phyloP scores from a whole-genome alignment of 495 filamentous ascomycete species.

The Talaromyces proteolyticus region DNA sequence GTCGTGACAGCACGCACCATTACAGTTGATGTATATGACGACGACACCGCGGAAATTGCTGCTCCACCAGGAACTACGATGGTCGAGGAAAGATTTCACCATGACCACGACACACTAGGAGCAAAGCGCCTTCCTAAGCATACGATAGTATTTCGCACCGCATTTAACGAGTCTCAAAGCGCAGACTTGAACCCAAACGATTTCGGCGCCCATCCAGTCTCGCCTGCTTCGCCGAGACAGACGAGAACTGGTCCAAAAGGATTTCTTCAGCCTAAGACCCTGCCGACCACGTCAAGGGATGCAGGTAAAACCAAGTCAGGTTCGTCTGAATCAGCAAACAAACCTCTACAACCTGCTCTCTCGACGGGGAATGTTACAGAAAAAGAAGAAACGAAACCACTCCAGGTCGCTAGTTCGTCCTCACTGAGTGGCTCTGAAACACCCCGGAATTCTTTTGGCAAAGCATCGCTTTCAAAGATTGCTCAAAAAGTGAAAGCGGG shows the following conservation, averaged over 20 bases:
- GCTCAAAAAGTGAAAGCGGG: constrained; percentile 29
- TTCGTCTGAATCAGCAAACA: background rate
- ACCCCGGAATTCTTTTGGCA: constrained; percentile 16
- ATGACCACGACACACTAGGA: constrained; percentile 19
- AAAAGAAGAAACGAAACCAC: constrained; percentile 2
- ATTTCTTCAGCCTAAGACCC: background rate
- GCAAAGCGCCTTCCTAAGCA: constrained; percentile 27
- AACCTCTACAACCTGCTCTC: background rate
- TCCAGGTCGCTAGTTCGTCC: constrained; percentile 2
- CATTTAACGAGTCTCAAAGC: constrained; percentile 37
- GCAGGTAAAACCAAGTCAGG: background rate
- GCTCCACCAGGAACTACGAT: constrained; percentile 64
- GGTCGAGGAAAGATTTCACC: constrained; percentile 48
- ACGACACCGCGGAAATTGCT: constrained; percentile 49
- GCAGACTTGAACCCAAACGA: constrained; percentile 19
- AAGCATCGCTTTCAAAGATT: constrained; percentile 24
- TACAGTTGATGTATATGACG: constrained; percentile 65
- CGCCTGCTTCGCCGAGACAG: background rate
- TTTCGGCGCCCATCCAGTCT: background rate
- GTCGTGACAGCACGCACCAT: constrained; percentile 62
- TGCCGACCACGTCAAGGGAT: background rate
- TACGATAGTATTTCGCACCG: constrained; percentile 39
- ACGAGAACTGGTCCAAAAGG: background rate
- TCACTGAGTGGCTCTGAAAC: constrained; percentile 9
- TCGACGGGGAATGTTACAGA: background rate